Evolutionary conservation across 176 grass and related monocot genomes (phyloP), one percentile per base, ranked within the genome.

Genomic region (Olyra latifolia): DNA sequence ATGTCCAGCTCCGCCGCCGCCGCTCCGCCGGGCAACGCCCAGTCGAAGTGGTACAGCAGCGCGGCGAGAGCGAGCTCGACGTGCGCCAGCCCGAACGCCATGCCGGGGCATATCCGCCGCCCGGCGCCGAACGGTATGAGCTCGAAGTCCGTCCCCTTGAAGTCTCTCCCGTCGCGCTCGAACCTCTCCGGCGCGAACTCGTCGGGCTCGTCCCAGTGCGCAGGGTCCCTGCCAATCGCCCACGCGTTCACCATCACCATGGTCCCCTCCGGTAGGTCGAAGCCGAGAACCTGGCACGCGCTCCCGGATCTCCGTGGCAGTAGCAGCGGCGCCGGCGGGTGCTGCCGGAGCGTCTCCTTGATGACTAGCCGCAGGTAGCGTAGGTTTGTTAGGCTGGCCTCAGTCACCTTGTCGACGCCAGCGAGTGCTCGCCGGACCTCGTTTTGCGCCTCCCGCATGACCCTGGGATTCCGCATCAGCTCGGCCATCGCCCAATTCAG

Each of bases 41-140:
- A 89, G 41, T 93, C 83, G 47, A 93, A 93, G 49, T 89, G 87
- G 78, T 72, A 87, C 15, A 93, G 79, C 32, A 93, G n/a, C 25
- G 56, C 80, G 0, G 91, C 91, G 6, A 93, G 83, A 15, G 74
- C 67, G 13, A 93, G 41, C 68, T 89, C 91, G 7, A 89, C 12
- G 11, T 80, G 72, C 27, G 87, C 83, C 17, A 93, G 4, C 2
- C 87, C 91, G 4, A 93, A 93, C 22, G 63, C 8, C 69, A 89
- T 83, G 2, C 86, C 90, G 0, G 83, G 83, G 80, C 90, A 92
- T 19, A 92, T 83, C 83, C 90, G 45, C 24, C 86, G 23, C 0
- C 90, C 90, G 6, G 83, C 68, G 0, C 90, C 87, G 3, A 89
- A 92, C 11, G 90, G 86, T 10, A 86, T 61, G 75, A 71, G 65